Evolutionary conservation across 805 yeast species (phyloP).

Genomic region (Naumovozyma castellii): DNA sequence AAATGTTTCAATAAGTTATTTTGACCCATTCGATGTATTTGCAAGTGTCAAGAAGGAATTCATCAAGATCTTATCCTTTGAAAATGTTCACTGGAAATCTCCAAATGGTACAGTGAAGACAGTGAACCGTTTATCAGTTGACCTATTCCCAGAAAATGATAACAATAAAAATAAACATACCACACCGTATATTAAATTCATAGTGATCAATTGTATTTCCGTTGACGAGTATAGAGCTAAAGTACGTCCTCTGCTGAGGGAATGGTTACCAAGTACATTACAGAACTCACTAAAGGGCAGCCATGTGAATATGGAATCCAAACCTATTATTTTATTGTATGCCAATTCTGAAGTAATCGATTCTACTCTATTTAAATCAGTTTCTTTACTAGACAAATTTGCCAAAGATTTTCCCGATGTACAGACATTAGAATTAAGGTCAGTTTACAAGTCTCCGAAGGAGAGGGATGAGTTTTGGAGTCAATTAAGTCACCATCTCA

Average conservation of each 20-base stretch:
- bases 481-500: conserved; percentile 18
- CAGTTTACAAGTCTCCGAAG: conserved; percentile 27
- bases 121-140: conserved; percentile 16
- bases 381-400: conserved; percentile 25
- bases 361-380: conserved; percentile 26
- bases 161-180: not conserved
- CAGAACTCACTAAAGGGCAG: conserved; percentile 1
- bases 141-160: conserved; percentile 14
- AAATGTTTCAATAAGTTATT: conserved; percentile 21
- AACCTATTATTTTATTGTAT: conserved; percentile 22
- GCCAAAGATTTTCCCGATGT: conserved; percentile 26
- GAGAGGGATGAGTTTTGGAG: conserved; percentile 27
- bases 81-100: conserved; percentile 28
- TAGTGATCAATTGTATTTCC: conserved; percentile 57
- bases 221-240: conserved; percentile 69
- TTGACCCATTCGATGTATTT: conserved; percentile 30
- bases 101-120: conserved; percentile 20
- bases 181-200: conserved; percentile 51
- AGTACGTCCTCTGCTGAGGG: conserved; percentile 71
- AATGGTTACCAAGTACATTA: conserved; percentile 52
- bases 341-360: conserved; percentile 26
- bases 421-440: conserved; percentile 23
- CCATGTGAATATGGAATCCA: conserved; percentile 1
- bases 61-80: conserved; percentile 21
- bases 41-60: conserved; percentile 25